Evolutionary conservation across 1,139 yeast genomes (phyloP), one percentile per base, ranked within the genome.

Genomic region (Wickerhamiella pararugosa): DNA sequence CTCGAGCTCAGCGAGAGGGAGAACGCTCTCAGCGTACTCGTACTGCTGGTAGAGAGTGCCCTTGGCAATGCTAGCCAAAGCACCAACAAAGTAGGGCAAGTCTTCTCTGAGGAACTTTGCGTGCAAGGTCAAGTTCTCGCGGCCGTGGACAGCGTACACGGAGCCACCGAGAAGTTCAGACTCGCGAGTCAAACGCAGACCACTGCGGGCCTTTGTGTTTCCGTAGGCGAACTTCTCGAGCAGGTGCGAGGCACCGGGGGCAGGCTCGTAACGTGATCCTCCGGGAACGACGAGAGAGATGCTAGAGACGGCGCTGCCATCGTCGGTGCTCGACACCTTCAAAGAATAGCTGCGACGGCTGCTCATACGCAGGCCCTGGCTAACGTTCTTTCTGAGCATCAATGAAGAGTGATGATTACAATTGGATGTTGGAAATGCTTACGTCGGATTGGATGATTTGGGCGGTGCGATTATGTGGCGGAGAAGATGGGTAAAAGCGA

Each of bases 161-260:
- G 65, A 66, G 59, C 95, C 97, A 51, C 98, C 98, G 55, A 90
- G 72, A 52, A 90, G 75, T 68, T 92, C 99, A 44, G 90, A 69
- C 67, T 92, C 98, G 66, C 98, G 81, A 57, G 87, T 81, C 58
- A 87, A 71, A 69, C 98, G 82, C 60, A 90, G 72, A 29, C 94
- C 95, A 31, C 94, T 80, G 64, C 86, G 84, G 55, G 75, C 63
- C 51, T 71, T 71, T 49, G 95, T 86, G 71, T 81, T 80, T 63
- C 82, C 53, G 70, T 80, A 90, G 57, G 79, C 79, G 64, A 75
- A 86, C 64, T 86, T 76, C 56, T 92, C 76, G 57, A 87, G 72
- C 53, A 86, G 67, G 64, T 90, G 97, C 40, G 97, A 71, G 50
- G 79, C 66, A 64, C 98, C 98, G 48, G 86, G 77, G 60, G 77